A percentile compares a stretch with the other conserved stretches of the same genome.
Conservation (phyloP, 2,329 filamentous ascomycete species). For the Colletotrichum coccodes region DNA sequence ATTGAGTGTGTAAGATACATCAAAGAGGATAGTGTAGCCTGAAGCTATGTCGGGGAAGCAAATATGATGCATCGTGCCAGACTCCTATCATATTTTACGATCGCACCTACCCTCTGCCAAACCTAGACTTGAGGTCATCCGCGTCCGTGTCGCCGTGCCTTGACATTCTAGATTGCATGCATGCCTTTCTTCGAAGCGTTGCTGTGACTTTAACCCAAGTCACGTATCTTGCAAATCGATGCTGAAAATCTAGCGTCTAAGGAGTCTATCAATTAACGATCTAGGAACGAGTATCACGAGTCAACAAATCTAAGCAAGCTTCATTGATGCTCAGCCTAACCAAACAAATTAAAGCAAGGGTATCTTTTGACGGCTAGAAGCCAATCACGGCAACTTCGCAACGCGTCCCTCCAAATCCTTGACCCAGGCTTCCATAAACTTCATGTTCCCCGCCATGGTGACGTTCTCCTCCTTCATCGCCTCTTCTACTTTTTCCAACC, state of each 20-base stretch:
- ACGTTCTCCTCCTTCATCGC: constrained; percentile 77
- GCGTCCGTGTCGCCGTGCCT: not conserved
- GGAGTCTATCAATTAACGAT: not conserved
- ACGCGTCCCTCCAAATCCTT: constrained; percentile 85
- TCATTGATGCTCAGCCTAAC: not conserved
- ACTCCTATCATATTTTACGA: not conserved
- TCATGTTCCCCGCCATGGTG: constrained; percentile 81
- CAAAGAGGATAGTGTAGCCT: not conserved
- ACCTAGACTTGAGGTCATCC: too few species aligned
- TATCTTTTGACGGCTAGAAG: constrained; percentile 44
- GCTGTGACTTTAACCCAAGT: not conserved
- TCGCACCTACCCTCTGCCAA: too few species aligned
- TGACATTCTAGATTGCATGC: not conserved
- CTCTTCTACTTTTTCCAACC: constrained; percentile 80
- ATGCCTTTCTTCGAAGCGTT: not conserved
- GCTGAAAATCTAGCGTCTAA: not conserved
- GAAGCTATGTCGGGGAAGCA: not conserved
- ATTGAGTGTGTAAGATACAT: not conserved
- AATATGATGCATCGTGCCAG: not conserved
- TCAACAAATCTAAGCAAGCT: not conserved
- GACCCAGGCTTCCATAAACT: constrained; percentile 89
- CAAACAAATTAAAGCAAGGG: constrained; percentile 37
- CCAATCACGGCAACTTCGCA: constrained; percentile 60
- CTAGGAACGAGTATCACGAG: not conserved
- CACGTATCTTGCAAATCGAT: not conserved